Base-by-base conservation (phyloP, 75 land plant species). In the Ceratopteris richardii region DNA sequence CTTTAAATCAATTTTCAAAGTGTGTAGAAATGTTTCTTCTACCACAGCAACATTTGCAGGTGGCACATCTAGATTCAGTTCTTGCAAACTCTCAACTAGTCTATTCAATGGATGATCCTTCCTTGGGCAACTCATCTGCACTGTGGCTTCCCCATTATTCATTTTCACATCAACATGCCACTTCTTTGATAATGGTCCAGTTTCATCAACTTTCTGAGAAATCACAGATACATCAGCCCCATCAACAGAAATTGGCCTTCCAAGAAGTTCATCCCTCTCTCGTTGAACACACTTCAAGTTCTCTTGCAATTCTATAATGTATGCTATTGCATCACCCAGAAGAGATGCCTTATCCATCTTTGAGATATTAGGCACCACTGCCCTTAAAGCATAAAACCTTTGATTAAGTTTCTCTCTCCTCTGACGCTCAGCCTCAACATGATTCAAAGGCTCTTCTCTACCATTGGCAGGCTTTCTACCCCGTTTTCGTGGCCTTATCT, bases 371-470 rank as follows among this genome's bases (percentile, higher is more conserved):
- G 87, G 87, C 5, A 83, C 87, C 10, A 77, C 84, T 0, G 87
- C 69, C 18, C 87, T 65, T 36, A 83, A 70, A 2, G 87, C 84
- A 62, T 83, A 83, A 68, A 83, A 83, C 18, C 80, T 68, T 24
- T 77, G 84, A 66, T 83, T 83, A 13, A 83, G 77, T 64, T 73
- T 83, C 73, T 83, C 84, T 0, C 87, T 70, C 19, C 87, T 60
- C 63, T 81, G 87, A n/a, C 87, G 54, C 61, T 83, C 87, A 1
- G 87, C 87, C 47, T 83, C 83, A 31, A 83, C 87, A 41, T 83
- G 87, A 68, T 77, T 77, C 21, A 74, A 46, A 0, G 77, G 74
- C 47, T 54, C 61, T 33, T 63, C 67, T 24, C 67, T 30, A 16
- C 64, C 74, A 25, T 64, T 63, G 0, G 68, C 71, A 17, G 85